These are phyloP conservation scores for Aspergillus sp. DNA, from an alignment of 2,329 filamentous ascomycete genomes.

Conservation along the genomic window DNA sequence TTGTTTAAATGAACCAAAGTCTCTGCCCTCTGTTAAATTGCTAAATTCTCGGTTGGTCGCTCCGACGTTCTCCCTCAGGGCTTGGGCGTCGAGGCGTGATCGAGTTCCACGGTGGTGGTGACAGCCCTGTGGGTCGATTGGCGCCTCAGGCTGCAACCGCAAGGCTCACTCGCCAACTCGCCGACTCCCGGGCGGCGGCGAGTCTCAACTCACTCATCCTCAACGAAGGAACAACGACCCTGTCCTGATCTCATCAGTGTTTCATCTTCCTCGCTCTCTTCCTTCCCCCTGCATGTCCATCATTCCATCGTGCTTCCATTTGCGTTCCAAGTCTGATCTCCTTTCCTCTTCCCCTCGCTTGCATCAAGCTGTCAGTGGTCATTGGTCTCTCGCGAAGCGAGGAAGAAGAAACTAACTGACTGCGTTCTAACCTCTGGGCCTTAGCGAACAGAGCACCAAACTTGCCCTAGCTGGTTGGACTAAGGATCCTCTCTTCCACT, in stretches of 20 bases:
- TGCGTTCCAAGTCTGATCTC: background rate
- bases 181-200: no score
- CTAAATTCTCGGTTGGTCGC: background rate
- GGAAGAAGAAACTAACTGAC: background rate
- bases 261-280: background rate
- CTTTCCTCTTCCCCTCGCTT: background rate
- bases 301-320: constrained; percentile 1
- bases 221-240: background rate
- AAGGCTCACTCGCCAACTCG: no score
- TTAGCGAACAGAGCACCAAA: background rate
- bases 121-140: background rate
- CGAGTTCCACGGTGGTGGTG: no score
- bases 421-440: background rate
- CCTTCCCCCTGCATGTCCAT: background rate
- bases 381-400: background rate
- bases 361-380: background rate
- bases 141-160: background rate
- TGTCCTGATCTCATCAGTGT: constrained; percentile 3
- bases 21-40: background rate
- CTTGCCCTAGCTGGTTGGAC: background rate
- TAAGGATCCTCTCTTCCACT: background rate
- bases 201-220: background rate
- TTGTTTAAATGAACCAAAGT: background rate
- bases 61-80: background rate
- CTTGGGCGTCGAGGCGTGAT: no score